Base-by-base conservation (phyloP, 352 stramenopile genomes). In the Globisporangium paddicum region DNA sequence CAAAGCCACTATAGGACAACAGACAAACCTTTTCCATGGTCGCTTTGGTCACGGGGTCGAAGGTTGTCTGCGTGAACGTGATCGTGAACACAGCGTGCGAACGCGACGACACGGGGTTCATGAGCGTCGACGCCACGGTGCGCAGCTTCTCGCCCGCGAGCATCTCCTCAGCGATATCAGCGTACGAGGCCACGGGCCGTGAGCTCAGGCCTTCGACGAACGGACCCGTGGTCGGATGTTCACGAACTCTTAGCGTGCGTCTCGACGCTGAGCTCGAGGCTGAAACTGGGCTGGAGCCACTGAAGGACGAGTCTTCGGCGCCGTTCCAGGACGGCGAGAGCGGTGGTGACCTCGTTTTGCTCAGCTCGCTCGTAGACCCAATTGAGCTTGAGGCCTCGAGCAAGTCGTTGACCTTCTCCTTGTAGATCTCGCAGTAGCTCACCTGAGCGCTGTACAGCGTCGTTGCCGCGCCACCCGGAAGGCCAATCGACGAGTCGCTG, bases 21-120 rank as follows among this genome's bases (percentile, higher is more conserved):
- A 11, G 34, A 7, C 5, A 53, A 2, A 90, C 82, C 73, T 93
- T 91, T 52, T 90, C 73, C 8, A 84, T 74, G 0, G 79, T 68
- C 14, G 72, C 75, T 19, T 90, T 74, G 3, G 80, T 87, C 16
- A 69, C 51, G 0, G 68, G 57, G 37, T 93, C 84, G 38, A 90
- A 79, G 5, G 75, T 79, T 13, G 82, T 90, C 53, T 94, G 85
- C 1, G 81, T 94, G 42, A 94, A 76, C 8, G 97, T 96, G 63
- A 99, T 97, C 16, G 89, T 98, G 60, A 99, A 99, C 51, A 99
- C 95, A 0, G 93, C 95, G 68, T 99, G 96, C 11, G 94, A 98
- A 6, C 97, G 87, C 16, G 91, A 98, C 0, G 91, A 98, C 2
- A 93, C 90, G 1, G 90, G 63, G 75, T 99, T 99, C 97, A 99